Base-by-base conservation (phyloP, 192 early-diverging fungal genomes). In the Rhizophagus sp. region DNA sequence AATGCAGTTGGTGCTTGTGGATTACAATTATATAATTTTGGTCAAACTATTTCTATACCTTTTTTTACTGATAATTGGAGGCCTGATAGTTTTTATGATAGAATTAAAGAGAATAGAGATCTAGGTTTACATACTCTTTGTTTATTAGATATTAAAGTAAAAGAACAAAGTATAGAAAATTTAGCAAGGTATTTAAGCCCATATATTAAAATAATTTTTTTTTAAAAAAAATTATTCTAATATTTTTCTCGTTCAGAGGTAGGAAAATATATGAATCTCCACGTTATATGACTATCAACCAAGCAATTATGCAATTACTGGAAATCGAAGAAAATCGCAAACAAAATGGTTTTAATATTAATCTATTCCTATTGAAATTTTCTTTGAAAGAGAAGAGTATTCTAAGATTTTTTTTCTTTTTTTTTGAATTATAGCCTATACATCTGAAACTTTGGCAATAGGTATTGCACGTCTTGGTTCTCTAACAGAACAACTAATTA, bases 41-140 rank as follows among this genome's bases (percentile, higher is more conserved):
- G 98, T 19, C 96, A 96, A 83, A 97, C 97, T n/a, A 93, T 99
- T 36, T 99, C 98, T 22, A 95, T 99, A 79, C 96, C 97, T 4
- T 99, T 98, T 84, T 98, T 99, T 87, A 96, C 96, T 1, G 96
- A 97, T 19, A 92, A 89, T 17, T 99, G 98, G 98, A 89, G 94
- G 36, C 98, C 98, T 0, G 98, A 99, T 82, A 95, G 94, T 79
- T 99, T 96, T 84, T 98, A 98, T 87, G 94, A 95, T 77, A 93
- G 95, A 76, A 91, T 99, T 82, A 92, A 94, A 80, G 90, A 94
- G 74, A 99, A 99, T 87, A 80, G 91, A 27, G 81, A 84, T 70
- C 85, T 95, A 71, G 96, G 94, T 36, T 84, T 99, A 76, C 98
- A 99, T 79, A 99, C 98, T 5, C 89, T 99, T 67, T 97, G 96